Evolutionary conservation across 169 alveolate species (phyloP).

Genomic region (Toxoplasma gondii): DNA sequence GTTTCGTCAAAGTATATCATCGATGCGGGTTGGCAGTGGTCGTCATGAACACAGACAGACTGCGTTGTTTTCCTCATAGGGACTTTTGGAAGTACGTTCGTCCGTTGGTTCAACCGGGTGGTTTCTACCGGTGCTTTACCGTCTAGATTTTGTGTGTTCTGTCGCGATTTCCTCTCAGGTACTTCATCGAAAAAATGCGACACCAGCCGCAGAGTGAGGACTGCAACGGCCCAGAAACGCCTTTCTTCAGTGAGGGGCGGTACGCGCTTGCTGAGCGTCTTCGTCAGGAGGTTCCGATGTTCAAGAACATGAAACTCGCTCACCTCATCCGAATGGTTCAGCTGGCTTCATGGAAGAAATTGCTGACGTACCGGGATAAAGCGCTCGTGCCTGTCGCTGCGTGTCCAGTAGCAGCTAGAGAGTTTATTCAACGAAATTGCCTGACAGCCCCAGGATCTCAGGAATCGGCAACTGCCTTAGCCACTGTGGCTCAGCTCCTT

Average conservation of each 20-base stretch:
- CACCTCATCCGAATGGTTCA: conserved; percentile 47
- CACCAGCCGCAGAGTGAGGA: background rate
- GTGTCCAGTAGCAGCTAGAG: conserved; percentile 37
- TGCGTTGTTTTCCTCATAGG: no score
- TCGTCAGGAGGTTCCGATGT: conserved; percentile 31
- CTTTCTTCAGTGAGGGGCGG: conserved; percentile 30
- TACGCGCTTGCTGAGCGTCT: conserved; percentile 42
- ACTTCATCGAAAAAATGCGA: conserved; percentile 47
- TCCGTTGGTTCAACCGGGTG: no score
- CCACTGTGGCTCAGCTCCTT: background rate
- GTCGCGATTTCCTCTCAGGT: background rate
- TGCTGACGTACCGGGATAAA: conserved; percentile 31
- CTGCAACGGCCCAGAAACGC: background rate
- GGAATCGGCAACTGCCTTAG: background rate
- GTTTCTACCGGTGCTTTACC: background rate
- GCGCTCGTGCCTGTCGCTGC: conserved; percentile 40
- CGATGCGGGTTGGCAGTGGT: no score
- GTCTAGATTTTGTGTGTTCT: background rate
- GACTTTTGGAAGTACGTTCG: no score
- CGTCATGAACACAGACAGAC: no score
- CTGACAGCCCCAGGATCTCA: conserved; percentile 4
- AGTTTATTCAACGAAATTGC: background rate
- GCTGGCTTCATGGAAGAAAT: conserved; percentile 29
- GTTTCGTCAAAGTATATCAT: no score
- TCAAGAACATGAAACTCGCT: background rate